phyloP scores from a whole-genome alignment of 2,329 filamentous ascomycete species.

The Hymenoscyphus occultus region DNA sequence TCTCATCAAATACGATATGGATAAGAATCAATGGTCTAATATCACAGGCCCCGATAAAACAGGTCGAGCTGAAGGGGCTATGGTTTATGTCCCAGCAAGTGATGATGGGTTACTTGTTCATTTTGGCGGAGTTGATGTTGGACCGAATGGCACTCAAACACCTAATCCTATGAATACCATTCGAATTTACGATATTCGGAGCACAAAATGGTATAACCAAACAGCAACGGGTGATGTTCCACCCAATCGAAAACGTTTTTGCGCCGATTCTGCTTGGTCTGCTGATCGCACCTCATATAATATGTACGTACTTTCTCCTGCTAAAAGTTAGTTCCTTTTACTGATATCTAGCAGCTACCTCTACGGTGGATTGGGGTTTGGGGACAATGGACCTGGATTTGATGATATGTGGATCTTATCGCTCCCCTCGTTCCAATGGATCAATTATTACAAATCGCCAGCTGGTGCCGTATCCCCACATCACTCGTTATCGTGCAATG shows the following conservation, averaged over 20 bases:
- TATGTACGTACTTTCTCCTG: slow-evolving; percentile 45
- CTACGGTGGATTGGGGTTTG: slow-evolving; percentile 55
- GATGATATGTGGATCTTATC: slow-evolving; percentile 60
- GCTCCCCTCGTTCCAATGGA: slow-evolving; percentile 12
- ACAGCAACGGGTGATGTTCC: slow-evolving; percentile 53
- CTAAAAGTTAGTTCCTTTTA: background rate
- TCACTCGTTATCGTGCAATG: slow-evolving; percentile 57
- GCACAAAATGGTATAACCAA: slow-evolving; percentile 59
- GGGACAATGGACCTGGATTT: slow-evolving; percentile 47
- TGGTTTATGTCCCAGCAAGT: slow-evolving; percentile 59
- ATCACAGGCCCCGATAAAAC: slow-evolving; percentile 46
- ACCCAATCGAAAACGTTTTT: slow-evolving; percentile 54
- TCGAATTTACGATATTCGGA: slow-evolving; percentile 58
- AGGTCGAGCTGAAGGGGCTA: slow-evolving; percentile 56
- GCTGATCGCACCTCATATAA: slow-evolving; percentile 61
- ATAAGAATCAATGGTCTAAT: slow-evolving; percentile 50
- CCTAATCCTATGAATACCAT: slow-evolving; percentile 50
- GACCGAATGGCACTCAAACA: slow-evolving; percentile 43
- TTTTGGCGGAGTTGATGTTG: slow-evolving; percentile 56
- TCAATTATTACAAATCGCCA: slow-evolving; percentile 39
- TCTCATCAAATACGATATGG: slow-evolving; percentile 57
- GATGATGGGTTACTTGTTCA: slow-evolving; percentile 59
- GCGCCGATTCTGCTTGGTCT: slow-evolving; percentile 58
- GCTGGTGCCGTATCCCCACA: slow-evolving; percentile 45
- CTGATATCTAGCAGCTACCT: slow-evolving; percentile 47